phyloP scores from a whole-genome alignment of 1,284 basidiomycete genomes.

The Microbotryum silenes-acaulis region DNA sequence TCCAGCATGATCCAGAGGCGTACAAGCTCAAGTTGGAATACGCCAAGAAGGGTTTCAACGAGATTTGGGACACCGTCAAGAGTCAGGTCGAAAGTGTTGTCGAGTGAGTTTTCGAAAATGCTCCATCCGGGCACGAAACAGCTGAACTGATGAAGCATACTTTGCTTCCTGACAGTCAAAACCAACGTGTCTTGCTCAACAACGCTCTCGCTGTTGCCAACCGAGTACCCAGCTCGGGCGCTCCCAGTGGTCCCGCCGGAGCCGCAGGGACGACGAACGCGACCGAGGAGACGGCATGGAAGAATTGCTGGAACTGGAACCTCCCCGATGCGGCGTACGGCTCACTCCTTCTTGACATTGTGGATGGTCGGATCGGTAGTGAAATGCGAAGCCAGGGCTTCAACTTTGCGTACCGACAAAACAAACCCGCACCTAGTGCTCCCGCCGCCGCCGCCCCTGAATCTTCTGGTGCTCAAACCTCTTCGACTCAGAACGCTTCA shows the following conservation, averaged over 20 bases:
- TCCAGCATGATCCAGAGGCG: conserved; percentile 80
- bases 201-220: conserved; percentile 82
- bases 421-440: conserved; percentile 6
- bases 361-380: conserved; percentile 81
- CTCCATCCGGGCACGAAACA: background rate
- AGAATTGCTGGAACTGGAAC: conserved; percentile 92
- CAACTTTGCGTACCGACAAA: conserved; percentile 83
- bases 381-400: conserved; percentile 91
- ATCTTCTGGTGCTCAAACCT: background rate
- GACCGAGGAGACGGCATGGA: conserved; percentile 83
- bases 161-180: conserved; percentile 47
- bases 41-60: conserved; percentile 76
- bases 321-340: conserved; percentile 83
- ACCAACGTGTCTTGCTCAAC: conserved; percentile 79
- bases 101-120: conserved; percentile 48
- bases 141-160: no score
- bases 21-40: conserved; percentile 72
- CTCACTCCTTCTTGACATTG: conserved; percentile 74
- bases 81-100: conserved; percentile 83
- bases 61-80: conserved; percentile 91
- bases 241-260: conserved; percentile 46
- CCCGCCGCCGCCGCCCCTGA: background rate
- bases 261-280: conserved; percentile 40
- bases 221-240: conserved; percentile 59
- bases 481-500: background rate